Conservation (phyloP, 306 rosid species). For the Acacia acuminata region DNA sequence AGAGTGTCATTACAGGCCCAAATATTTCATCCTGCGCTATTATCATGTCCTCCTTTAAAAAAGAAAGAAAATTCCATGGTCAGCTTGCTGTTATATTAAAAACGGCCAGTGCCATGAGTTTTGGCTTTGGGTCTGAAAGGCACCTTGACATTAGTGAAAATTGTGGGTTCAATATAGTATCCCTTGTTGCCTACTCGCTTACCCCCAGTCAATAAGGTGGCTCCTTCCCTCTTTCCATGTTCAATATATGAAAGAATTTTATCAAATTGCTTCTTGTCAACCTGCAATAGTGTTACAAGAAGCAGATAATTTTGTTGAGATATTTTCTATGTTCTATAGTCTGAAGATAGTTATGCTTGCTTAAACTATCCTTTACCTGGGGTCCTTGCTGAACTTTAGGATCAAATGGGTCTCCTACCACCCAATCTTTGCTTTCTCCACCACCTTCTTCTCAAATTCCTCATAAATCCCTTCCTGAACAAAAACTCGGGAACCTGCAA, state of each 20-base stretch:
- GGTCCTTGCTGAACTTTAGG: conserved; percentile 79
- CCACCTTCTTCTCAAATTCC: conserved; percentile 61
- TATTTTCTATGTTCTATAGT: neutral
- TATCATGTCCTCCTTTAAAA: conserved; percentile 71
- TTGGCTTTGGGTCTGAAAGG: conserved; percentile 1
- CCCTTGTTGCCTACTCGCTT: conserved; percentile 66
- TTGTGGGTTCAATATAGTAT: conserved; percentile 84
- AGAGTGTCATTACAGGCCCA: conserved; percentile 79
- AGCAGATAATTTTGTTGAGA: conserved; percentile 17
- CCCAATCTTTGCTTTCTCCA: conserved; percentile 61
- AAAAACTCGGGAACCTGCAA: conserved; percentile 64
- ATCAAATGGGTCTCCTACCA: conserved; percentile 85
- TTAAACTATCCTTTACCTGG: conserved; percentile 42
- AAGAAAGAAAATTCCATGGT: neutral
- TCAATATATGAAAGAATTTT: conserved; percentile 72
- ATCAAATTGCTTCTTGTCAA: conserved; percentile 71
- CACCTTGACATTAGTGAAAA: conserved; percentile 76
- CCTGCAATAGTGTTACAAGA: conserved; percentile 45
- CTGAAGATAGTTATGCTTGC: neutral
- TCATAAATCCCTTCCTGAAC: conserved; percentile 89
- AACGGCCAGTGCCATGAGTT: neutral
- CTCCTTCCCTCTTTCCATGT: conserved; percentile 86
- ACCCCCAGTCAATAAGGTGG: conserved; percentile 76
- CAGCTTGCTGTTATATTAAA: neutral
- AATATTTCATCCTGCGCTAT: conserved; percentile 81